phyloP scores from a whole-genome alignment of 345 rosid genomes.

The Aquilaria sinensis region DNA sequence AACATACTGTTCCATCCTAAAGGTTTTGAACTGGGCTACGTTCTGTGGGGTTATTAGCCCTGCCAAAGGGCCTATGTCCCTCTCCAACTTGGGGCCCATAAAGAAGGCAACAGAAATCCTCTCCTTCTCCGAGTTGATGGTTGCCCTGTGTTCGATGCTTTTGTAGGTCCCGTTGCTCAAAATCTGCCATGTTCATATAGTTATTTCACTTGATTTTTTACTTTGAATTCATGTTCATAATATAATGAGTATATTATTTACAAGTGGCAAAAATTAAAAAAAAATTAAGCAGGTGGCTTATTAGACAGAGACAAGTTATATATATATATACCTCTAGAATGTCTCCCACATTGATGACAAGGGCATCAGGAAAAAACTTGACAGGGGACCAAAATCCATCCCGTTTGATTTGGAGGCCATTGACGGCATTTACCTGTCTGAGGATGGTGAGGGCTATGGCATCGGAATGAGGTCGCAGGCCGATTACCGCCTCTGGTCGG shows the following conservation, averaged over 20 bases:
- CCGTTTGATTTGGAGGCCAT: too few species aligned
- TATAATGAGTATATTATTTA: too few species aligned
- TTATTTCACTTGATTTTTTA: too few species aligned
- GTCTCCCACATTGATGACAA: slow-evolving; percentile 18
- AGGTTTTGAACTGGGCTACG: slow-evolving; percentile 6
- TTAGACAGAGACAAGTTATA: too few species aligned
- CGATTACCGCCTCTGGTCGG: slow-evolving; percentile 30
- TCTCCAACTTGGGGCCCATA: slow-evolving; percentile 15
- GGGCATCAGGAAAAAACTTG: slow-evolving; percentile 15
- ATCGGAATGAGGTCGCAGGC: slow-evolving; percentile 39
- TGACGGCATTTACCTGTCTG: slow-evolving; percentile 2
- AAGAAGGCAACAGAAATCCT: slow-evolving; percentile 20
- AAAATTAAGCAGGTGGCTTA: too few species aligned
- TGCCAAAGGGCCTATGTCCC: slow-evolving; percentile 15
- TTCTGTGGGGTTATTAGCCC: slow-evolving; percentile 11
- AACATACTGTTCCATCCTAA: slow-evolving; percentile 18
- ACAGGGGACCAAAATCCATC: slow-evolving; percentile 11
- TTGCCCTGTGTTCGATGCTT: slow-evolving; percentile 24
- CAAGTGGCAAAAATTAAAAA: too few species aligned
- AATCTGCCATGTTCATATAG: slow-evolving; percentile 4
- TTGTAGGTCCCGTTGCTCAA: slow-evolving; percentile 21
- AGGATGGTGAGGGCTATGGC: slow-evolving; percentile 13
- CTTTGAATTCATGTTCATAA: too few species aligned
- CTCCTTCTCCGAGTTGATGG: slow-evolving; percentile 14
- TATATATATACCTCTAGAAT: slow-evolving; percentile 11